Base-by-base conservation (phyloP, 345 rosid genomes). In the Triadica sebifera region DNA sequence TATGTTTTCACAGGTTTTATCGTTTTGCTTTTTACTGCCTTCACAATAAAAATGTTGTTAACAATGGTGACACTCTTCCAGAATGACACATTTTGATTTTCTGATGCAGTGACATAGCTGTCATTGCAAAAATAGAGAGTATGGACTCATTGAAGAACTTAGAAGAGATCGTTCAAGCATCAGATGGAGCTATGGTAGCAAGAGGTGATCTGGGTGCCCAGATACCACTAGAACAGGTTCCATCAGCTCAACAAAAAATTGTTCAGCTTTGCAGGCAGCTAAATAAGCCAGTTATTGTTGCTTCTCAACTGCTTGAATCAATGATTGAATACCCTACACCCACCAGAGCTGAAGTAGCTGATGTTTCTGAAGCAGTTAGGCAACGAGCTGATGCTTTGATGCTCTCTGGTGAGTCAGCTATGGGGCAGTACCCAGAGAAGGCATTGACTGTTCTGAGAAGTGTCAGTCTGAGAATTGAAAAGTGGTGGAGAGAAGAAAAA, bases 101-200 rank as follows among this genome's bases (percentile, higher is more conserved):
- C 38, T 68, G 57, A 29, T 82, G 65, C 86, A 93, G 99, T 80
- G 99, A 91, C 60, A 86, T 93, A 70, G 87, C 95, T 77, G 87
- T 96, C 70, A 85, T 96, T 84, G 98, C 98, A 68, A 96, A 96
- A 86, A 93, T 96, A 59, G 98, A 96, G 85, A 96, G 99, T 75
- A 84, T 91, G 19, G 98, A 93, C 79, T 96, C 99, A 3, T 75
- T 96, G 76, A 90, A 75, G 79, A 96, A 91, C 82, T 87, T 96
- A 86, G 95, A 93, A 84, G 97, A 90, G 73, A 96, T 96, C 64
- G 82, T 93, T 62, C 83, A 34, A 80, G 95, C 97, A 74, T 93
- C 99, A 60, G 98, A 93, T 85, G 99, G 99, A 79, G 99, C 99
- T 80, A 95, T 95, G 99, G 99, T 95, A 37, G 99, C 99, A 51